These are phyloP conservation scores for Russula sp. DNA, from an alignment of 768 basidiomycete species.

Conservation along the genomic window DNA sequence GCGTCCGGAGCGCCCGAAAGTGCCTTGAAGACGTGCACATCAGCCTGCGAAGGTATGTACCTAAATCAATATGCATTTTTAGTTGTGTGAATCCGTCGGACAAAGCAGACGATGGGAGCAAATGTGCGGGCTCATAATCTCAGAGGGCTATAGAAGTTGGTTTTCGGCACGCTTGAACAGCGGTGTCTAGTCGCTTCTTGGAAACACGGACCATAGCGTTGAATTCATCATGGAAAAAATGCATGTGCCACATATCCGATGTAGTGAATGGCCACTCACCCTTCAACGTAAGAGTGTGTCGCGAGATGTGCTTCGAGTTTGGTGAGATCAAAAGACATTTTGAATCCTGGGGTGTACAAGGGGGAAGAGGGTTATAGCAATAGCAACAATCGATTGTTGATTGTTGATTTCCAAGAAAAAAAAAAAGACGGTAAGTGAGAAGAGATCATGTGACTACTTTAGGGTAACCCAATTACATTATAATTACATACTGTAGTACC, in stretches of 20 bases:
- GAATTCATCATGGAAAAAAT: slow-evolving; percentile 54
- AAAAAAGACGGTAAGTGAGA: background rate
- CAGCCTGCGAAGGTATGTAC: slow-evolving; percentile 89
- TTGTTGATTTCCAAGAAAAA: background rate
- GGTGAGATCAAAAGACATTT: slow-evolving; percentile 60
- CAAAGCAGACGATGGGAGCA: background rate
- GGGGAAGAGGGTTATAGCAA: background rate
- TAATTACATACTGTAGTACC: too few species aligned
- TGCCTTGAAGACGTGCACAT: slow-evolving; percentile 86
- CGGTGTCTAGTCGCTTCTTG: slow-evolving; percentile 92
- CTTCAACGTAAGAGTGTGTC: slow-evolving; percentile 84
- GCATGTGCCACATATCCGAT: slow-evolving; percentile 14
- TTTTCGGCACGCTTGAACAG: slow-evolving; percentile 70
- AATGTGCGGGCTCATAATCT: slow-evolving; percentile 29
- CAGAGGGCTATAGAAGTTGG: slow-evolving; percentile 65
- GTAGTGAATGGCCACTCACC: slow-evolving; percentile 48
- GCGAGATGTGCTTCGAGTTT: slow-evolving; percentile 85
- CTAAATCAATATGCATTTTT: slow-evolving; percentile 36
- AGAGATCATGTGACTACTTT: too few species aligned
- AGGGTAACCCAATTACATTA: too few species aligned
- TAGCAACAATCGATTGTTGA: background rate
- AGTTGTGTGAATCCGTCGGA: background rate
- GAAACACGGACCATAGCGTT: slow-evolving; percentile 96
- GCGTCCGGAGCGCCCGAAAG: slow-evolving; percentile 62
- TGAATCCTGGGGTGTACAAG: background rate